These are phyloP conservation scores for Chrysosporium keratinophilum DNA, from an alignment of 2,329 filamentous ascomycete species.

Conservation along the genomic window DNA sequence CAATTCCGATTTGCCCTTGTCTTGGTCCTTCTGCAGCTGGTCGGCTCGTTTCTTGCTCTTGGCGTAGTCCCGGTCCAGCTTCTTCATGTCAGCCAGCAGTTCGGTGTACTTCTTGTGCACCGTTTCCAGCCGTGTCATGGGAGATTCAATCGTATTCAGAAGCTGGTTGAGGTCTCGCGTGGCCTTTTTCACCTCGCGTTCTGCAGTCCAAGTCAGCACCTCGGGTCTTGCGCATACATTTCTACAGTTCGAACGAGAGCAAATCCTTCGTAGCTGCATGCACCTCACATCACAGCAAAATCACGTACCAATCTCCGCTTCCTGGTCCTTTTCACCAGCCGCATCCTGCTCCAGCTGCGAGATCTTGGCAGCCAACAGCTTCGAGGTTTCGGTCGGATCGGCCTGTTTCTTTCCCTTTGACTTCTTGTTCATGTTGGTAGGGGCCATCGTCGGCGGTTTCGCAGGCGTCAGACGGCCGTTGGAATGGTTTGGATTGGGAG, in stretches of 20 bases:
- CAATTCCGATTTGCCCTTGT: constrained; percentile 74
- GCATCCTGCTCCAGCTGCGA: constrained; percentile 90
- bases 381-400: constrained; percentile 81
- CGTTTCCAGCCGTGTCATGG: constrained; percentile 81
- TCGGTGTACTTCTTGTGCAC: constrained; percentile 87
- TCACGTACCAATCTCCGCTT: constrained; percentile 80
- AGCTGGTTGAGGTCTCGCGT: constrained; percentile 82
- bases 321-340: constrained; percentile 87
- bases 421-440: constrained; percentile 56
- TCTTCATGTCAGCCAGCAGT: constrained; percentile 87
- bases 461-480: constrained; percentile 19
- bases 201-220: constrained; percentile 41
- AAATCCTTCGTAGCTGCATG: background rate
- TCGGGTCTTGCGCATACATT: background rate
- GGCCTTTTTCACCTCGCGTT: constrained; percentile 87
- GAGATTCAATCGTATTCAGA: constrained; percentile 77
- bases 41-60: constrained; percentile 96
- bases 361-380: constrained; percentile 84
- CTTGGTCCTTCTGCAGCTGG: constrained; percentile 91
- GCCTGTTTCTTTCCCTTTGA: constrained; percentile 72
- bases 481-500: constrained; percentile 6
- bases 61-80: constrained; percentile 81
- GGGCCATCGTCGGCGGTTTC: constrained; percentile 31
- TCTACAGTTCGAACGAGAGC: background rate
- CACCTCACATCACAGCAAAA: background rate